Evolutionary conservation across 2,329 filamentous ascomycete genomes (phyloP), one percentile per base, ranked within the genome.

Genomic region (Colletotrichum phormii): DNA sequence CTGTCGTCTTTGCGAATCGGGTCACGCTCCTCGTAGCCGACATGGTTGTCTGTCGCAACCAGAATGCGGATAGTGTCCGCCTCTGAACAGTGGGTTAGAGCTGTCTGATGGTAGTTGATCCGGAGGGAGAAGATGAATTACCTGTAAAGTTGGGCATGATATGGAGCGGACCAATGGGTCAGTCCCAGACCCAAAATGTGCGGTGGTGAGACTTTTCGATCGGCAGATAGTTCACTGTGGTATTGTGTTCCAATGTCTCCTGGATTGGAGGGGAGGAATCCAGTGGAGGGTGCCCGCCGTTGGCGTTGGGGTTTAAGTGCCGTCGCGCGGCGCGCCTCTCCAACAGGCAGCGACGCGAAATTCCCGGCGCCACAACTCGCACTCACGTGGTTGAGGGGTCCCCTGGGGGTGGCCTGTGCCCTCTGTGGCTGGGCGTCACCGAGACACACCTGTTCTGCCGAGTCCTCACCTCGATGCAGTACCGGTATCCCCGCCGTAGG

Each of bases 41-140:
- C 97, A 93, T 99, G 97, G 77, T 97, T 98, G 82, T 99, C 97
- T 18, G 96, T 98, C 51, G 97, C 93, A 73, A 99, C 89, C 49
- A 99, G 91, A 76, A 99, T 97, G 76, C 95, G 94, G 79, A 99
- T 98, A 0, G 95, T 97, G 84, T 99, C 95, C 77, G 93, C 84
- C 67, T 85, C 87, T 88, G 64, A 5, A 57, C n/a, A 4, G 13
- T n/a, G 18, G 7, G 70, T 70, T 24, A 67, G 58, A 35, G n/a
- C 24, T 62, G 49, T 29, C 22, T n/a, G 26, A 13, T 29, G 46
- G 31, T 15, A 11, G n/a, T 11, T n/a, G 12, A 24, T 8, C 33
- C 35, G 58, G 37, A 15, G 22, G 11, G 22, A 12, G 63, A 37
- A 63, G 33, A 7, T 11, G 8, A 15, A 26, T 53, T 55, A 73